Percentiles rank a stretch among this genome's conserved stretches.
Evolutionary conservation across 257 asterid species (phyloP).

Genomic region (Gynochthodes officinalis): DNA sequence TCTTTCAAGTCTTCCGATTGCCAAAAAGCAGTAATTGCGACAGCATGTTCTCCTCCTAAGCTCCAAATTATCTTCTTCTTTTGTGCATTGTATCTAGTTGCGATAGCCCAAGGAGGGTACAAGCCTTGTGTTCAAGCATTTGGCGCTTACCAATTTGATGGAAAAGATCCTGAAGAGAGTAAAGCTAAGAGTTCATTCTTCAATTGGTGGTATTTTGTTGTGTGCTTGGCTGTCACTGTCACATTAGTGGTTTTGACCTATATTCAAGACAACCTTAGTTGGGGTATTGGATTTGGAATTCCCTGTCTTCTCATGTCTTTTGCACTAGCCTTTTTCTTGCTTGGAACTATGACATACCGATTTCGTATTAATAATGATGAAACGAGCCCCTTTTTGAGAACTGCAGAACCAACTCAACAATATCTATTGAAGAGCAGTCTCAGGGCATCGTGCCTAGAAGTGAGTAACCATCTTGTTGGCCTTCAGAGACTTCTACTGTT

Average conservation of each 20-base stretch:
- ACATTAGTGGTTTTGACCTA: constrained; percentile 25
- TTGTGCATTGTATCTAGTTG: constrained; percentile 34
- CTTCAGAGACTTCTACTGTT: no score
- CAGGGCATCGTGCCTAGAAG: constrained; percentile 19
- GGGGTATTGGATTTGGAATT: constrained; percentile 48
- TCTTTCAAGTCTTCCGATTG: constrained; percentile 16
- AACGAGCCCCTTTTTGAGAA: constrained; percentile 24
- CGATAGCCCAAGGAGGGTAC: constrained; percentile 42
- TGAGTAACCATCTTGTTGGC: constrained; percentile 21
- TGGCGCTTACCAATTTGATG: constrained; percentile 48
- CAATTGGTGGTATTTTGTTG: constrained; percentile 46
- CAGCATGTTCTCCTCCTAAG: constrained; percentile 25
- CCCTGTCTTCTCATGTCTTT: constrained; percentile 34
- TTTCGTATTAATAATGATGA: constrained; percentile 14
- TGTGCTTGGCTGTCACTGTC: constrained; percentile 28
- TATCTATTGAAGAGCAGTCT: constrained; percentile 25
- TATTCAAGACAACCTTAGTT: constrained; percentile 38
- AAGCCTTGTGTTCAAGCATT: constrained; percentile 50
- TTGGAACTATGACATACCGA: constrained; percentile 36
- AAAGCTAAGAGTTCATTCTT: constrained; percentile 43
- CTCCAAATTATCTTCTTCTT: constrained; percentile 34
- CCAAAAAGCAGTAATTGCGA: constrained; percentile 11
- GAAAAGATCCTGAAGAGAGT: constrained; percentile 27
- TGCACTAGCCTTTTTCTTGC: constrained; percentile 30
- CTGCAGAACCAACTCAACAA: constrained; percentile 17